Conservation (phyloP, 805 yeast genomes). For the Ogataea kodamae region DNA sequence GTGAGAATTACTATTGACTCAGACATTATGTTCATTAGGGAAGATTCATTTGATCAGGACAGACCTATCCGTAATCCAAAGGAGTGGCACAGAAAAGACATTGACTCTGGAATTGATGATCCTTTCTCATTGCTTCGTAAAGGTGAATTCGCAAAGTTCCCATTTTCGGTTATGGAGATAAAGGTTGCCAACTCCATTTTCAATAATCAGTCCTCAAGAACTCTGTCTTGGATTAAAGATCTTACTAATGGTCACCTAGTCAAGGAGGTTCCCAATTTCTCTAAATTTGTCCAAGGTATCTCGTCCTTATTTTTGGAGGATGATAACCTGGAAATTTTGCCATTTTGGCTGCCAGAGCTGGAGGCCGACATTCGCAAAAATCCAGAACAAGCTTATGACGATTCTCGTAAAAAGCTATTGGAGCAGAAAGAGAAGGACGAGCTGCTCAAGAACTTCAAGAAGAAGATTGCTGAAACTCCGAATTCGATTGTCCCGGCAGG, state of each 20-base stretch:
- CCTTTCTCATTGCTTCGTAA: conserved; percentile 74
- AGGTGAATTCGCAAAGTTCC: conserved; percentile 82
- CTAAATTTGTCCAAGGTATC: conserved; percentile 90
- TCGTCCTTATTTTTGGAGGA: conserved; percentile 85
- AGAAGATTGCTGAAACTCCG: conserved; percentile 41
- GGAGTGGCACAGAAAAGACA: conserved; percentile 89
- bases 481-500: conserved; percentile 25
- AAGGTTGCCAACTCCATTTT: conserved; percentile 45
- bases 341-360: conserved; percentile 92
- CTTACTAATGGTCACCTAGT: conserved; percentile 79
- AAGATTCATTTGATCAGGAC: conserved; percentile 78
- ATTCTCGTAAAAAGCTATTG: conserved; percentile 51
- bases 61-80: conserved; percentile 87
- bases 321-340: conserved; percentile 83
- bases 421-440: conserved; percentile 43
- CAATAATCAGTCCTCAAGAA: conserved; percentile 47
- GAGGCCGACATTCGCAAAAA: conserved; percentile 73
- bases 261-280: conserved; percentile 90
- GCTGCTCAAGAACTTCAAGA: conserved; percentile 37
- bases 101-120: conserved; percentile 70
- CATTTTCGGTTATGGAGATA: conserved; percentile 85
- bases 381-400: conserved; percentile 76
- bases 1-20: conserved; percentile 88
- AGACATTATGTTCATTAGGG: conserved; percentile 82
- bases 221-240: conserved; percentile 76